phyloP scores from a whole-genome alignment of 2,329 filamentous ascomycete species.

The Sporothrix brunneoviolacea region DNA sequence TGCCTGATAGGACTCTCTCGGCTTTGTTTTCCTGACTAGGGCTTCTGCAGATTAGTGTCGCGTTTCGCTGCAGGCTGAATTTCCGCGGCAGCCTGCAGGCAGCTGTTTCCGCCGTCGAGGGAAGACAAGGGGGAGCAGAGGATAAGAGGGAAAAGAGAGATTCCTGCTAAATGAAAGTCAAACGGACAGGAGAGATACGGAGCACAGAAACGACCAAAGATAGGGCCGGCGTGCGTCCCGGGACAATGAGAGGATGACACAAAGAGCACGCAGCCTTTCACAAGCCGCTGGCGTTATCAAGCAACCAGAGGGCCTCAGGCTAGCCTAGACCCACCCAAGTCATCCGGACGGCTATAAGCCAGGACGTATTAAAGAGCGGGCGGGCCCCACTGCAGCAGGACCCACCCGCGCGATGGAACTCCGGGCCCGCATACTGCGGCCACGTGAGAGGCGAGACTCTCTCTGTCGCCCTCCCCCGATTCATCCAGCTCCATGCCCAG shows the following conservation, averaged over 20 bases:
- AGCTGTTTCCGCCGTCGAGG: background rate
- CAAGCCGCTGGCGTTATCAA: constrained; percentile 7
- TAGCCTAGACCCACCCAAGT: too few relatives aligned
- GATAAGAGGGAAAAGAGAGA: background rate
- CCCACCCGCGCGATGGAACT: background rate
- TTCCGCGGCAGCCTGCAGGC: constrained; percentile 8
- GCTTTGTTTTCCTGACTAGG: background rate
- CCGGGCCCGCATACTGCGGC: background rate
- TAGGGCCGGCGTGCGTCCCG: background rate
- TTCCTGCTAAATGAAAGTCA: too few relatives aligned
- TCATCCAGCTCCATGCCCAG: too few relatives aligned
- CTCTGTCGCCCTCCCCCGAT: background rate
- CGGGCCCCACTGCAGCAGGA: background rate
- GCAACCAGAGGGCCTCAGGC: too few relatives aligned
- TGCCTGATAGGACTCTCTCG: constrained; percentile 5
- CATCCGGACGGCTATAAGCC: constrained; percentile 1
- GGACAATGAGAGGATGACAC: constrained; percentile 6
- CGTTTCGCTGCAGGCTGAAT: background rate
- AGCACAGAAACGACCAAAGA: background rate
- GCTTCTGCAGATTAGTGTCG: background rate
- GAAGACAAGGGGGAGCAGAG: background rate
- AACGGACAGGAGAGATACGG: background rate
- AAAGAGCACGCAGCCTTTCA: constrained; percentile 5
- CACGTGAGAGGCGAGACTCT: constrained; percentile 10
- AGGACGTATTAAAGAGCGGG: too few relatives aligned